Conservation (phyloP, 2,329 filamentous ascomycete species). For the Escovopsis sp. region DNA sequence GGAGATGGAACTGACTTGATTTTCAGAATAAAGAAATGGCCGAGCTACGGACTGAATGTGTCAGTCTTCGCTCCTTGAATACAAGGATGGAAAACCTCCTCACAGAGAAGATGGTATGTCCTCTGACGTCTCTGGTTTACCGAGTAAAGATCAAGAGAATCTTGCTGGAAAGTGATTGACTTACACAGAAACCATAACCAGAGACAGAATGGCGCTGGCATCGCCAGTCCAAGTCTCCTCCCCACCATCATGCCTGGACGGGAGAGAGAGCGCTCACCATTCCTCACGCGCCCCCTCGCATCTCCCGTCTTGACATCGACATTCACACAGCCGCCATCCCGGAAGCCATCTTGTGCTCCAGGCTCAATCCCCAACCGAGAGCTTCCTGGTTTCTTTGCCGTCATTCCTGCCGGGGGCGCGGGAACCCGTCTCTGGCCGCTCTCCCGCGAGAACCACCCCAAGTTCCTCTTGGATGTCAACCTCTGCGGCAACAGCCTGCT, state of each 20-base stretch:
- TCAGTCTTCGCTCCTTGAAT: conserved; percentile 12
- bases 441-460: conserved; percentile 15
- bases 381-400: conserved; percentile 14
- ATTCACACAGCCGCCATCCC: conserved; percentile 1
- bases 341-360: conserved; percentile 2
- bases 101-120: conserved; percentile 8
- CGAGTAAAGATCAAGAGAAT: background rate
- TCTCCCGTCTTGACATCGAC: conserved; percentile 6
- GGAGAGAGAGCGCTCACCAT: conserved; percentile 4
- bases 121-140: background rate
- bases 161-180: background rate
- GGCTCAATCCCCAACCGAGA: conserved; percentile 9
- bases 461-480: conserved; percentile 14
- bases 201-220: conserved; percentile 1
- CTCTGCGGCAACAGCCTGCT: conserved; percentile 13
- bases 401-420: conserved; percentile 14
- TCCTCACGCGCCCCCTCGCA: conserved; percentile 1
- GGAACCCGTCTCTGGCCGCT: conserved; percentile 15
- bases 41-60: conserved; percentile 11
- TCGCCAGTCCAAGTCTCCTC: conserved; percentile 1
- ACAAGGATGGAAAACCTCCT: conserved; percentile 11
- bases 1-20: background rate
- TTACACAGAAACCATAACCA: background rate
- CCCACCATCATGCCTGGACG: conserved; percentile 1
- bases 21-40: conserved; percentile 11